Evolutionary conservation across 2,329 filamentous ascomycete species (phyloP), one percentile per base, ranked within the genome.

Genomic region (Canariomyces notabilis): DNA sequence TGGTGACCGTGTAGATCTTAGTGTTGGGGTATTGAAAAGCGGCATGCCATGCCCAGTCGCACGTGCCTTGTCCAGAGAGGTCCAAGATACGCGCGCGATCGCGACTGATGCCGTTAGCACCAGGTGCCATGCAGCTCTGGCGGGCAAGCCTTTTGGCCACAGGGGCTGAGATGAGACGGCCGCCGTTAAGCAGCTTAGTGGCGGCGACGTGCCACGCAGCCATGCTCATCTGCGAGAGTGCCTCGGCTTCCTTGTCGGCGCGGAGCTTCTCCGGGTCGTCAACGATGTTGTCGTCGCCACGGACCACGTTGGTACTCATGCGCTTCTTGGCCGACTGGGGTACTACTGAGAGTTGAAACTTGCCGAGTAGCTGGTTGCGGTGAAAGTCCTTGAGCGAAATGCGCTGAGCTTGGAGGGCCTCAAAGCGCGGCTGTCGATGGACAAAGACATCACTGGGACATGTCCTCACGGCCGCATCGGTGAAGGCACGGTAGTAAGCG

Each of bases 41-140:
- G 48, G 89, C 86, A 62, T 93, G 83, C 93, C 93, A 98, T 18
- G 87, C 91, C 93, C 93, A 98, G 66, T 95, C 89, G 62, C 89
- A 91, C 12, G 86, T 81, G 0, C 85, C 76, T 61, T 91, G 83
- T 36, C 90, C 90, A 39, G 87, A 89, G 26, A 96, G 81, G 62
- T 97, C 91, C 20, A 97, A 77, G 47, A 96, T 84, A 26, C 85
- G 75, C 3, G 82, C 70, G 19, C 82, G 76, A 48, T 78, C 70
- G 49, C 71, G 70, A 42, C 67, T 61, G 15, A 67, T 64, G 18
- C 74, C 73, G 34, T 71, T 61, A 22, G 63, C 59, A n/a, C 65
- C 66, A 2, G 69, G 65, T 1, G 68, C 64, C 61, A 75, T 70
- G 50, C 69, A 70, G 19, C 76, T 79, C 21, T 77, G 67, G 36